These are phyloP conservation scores for Remersonia thermophila DNA, from an alignment of 2,329 filamentous ascomycete species.

Conservation along the genomic window DNA sequence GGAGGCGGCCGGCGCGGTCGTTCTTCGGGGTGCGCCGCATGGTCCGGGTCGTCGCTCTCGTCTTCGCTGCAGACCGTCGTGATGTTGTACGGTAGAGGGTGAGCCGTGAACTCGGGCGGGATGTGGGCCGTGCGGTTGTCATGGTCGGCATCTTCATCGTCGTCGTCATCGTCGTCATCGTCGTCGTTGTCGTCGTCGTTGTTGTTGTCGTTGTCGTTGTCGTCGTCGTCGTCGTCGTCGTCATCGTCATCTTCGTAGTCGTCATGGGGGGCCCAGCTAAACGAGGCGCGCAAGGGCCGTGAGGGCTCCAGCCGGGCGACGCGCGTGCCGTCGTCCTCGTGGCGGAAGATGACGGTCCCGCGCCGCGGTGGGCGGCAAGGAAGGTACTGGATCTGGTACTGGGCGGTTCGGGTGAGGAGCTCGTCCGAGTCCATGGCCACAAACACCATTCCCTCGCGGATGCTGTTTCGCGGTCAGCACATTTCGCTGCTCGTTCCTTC, in stretches of 20 bases:
- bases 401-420: constrained; percentile 56
- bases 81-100: constrained; percentile 38
- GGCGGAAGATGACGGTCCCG: constrained; percentile 30
- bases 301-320: constrained; percentile 30
- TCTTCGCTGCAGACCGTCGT: constrained; percentile 50
- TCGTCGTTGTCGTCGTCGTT: constrained; percentile 27
- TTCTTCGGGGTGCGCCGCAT: no score
- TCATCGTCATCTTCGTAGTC: constrained; percentile 32
- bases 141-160: constrained; percentile 29
- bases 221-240: no score
- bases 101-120: constrained; percentile 40
- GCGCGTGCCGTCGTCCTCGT: constrained; percentile 39
- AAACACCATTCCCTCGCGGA: constrained; percentile 87
- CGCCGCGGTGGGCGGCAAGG: constrained; percentile 17
- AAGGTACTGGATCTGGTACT: constrained; percentile 61
- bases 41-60: constrained; percentile 34
- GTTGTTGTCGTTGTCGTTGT: no score
- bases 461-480: constrained; percentile 33
- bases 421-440: constrained; percentile 76
- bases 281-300: constrained; percentile 33
- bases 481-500: constrained; percentile 21
- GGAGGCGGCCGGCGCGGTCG: constrained; percentile 26
- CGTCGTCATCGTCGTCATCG: constrained; percentile 22
- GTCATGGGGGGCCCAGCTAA: constrained; percentile 22
- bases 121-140: constrained; percentile 41